A percentile compares a stretch with the other conserved stretches of the same genome.
phyloP scores from a whole-genome alignment of 2,329 filamentous ascomycete genomes.

The Pezicula neosporulosa region DNA sequence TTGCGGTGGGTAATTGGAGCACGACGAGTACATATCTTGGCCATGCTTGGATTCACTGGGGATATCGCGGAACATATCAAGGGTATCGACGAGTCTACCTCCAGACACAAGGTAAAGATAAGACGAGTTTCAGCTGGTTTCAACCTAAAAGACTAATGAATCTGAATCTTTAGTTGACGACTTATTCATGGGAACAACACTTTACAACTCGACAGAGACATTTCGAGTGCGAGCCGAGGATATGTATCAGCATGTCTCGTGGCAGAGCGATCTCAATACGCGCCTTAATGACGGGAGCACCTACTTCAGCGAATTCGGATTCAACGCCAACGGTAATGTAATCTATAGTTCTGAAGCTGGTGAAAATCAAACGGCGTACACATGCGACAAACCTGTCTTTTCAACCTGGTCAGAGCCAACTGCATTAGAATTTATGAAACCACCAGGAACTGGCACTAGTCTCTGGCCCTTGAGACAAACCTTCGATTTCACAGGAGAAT shows the following conservation, averaged over 20 bases:
- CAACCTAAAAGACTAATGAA: slow-evolving; percentile 32
- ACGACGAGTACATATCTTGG: slow-evolving; percentile 53
- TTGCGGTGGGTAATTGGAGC: slow-evolving; percentile 38
- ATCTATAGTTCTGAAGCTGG: slow-evolving; percentile 19
- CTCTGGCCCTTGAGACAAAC: slow-evolving; percentile 8
- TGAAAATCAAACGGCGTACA: not conserved
- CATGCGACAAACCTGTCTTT: slow-evolving; percentile 4
- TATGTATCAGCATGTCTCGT: slow-evolving; percentile 38
- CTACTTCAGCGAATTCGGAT: slow-evolving; percentile 49
- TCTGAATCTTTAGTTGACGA: slow-evolving; percentile 35
- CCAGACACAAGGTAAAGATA: slow-evolving; percentile 39
- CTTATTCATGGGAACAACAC: slow-evolving; percentile 48
- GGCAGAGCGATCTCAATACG: slow-evolving; percentile 34
- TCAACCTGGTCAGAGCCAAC: slow-evolving; percentile 26
- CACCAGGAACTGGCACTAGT: slow-evolving; percentile 31
- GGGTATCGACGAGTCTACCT: slow-evolving; percentile 6
- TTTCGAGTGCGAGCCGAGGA: slow-evolving; percentile 46
- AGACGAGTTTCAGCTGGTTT: slow-evolving; percentile 41
- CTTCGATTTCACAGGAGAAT: slow-evolving; percentile 22
- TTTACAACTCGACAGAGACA: slow-evolving; percentile 36
- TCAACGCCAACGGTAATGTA: slow-evolving; percentile 45
- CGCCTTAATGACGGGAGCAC: slow-evolving; percentile 41
- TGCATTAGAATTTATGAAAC: slow-evolving; percentile 38
- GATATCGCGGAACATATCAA: slow-evolving; percentile 50
- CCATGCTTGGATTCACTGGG: slow-evolving; percentile 59